Conservation (phyloP, 495 filamentous ascomycete species). For the Schizothecium vesticola region DNA sequence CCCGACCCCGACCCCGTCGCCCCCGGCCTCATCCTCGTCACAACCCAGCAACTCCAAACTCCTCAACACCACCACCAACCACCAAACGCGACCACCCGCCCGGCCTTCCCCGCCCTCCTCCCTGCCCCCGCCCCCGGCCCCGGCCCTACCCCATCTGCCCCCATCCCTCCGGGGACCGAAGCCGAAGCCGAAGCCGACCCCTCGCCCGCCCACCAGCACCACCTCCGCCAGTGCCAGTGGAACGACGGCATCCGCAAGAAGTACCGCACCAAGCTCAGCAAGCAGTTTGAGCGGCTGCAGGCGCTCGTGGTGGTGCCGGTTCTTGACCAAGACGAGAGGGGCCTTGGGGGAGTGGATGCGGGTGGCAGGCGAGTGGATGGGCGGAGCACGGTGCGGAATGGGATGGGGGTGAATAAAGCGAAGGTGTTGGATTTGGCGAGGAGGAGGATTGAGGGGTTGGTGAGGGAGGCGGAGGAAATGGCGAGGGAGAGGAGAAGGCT, state of each 20-base stretch:
- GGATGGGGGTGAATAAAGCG: conserved; percentile 19
- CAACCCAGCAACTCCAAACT: too few relatives aligned
- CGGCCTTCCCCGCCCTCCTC: too few relatives aligned
- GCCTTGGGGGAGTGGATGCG: background rate
- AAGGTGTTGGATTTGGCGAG: conserved; percentile 22
- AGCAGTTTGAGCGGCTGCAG: conserved; percentile 26
- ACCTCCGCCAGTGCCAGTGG: conserved; percentile 6
- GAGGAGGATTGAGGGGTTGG: conserved; percentile 11
- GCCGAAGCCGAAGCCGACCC: too few relatives aligned
- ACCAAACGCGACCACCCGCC: too few relatives aligned
- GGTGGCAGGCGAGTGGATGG: background rate
- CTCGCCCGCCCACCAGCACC: background rate
- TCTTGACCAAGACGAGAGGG: background rate
- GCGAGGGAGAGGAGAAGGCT: conserved; percentile 12
- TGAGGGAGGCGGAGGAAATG: conserved; percentile 12
- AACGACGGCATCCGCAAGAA: conserved; percentile 31
- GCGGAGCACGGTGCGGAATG: background rate
- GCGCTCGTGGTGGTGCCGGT: conserved; percentile 6
- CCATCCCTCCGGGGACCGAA: background rate
- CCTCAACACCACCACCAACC: too few relatives aligned
- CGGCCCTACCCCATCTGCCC: background rate
- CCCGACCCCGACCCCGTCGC: too few relatives aligned
- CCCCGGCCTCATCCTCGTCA: too few relatives aligned
- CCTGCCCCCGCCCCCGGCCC: too few relatives aligned
- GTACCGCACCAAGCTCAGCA: conserved; percentile 29